phyloP scores from a whole-genome alignment of 352 stramenopile genomes.

The Pythium utonaiense region DNA sequence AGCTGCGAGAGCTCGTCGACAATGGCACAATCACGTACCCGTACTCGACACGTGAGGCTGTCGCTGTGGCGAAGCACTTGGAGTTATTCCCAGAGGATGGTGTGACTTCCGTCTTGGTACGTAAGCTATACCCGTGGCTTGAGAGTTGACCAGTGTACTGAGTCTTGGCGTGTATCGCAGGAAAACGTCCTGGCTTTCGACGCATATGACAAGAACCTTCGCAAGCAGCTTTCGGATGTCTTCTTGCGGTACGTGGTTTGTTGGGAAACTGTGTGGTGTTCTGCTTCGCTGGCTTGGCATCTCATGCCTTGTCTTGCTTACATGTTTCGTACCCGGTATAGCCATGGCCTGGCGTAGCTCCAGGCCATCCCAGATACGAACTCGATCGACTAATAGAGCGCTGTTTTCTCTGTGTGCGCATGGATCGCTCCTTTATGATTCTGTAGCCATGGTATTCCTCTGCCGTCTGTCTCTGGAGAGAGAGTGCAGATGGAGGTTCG shows the following conservation, averaged over 20 bases:
- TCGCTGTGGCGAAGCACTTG: conserved; percentile 93
- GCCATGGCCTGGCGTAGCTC: conserved; percentile 24
- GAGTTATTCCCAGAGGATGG: conserved; percentile 91
- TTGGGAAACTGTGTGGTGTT: background rate
- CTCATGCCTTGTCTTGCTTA: conserved; percentile 19
- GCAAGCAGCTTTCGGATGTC: conserved; percentile 68
- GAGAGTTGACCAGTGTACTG: background rate
- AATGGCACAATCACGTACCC: conserved; percentile 91
- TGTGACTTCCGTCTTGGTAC: conserved; percentile 70
- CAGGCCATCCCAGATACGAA: background rate
- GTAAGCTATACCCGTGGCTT: background rate
- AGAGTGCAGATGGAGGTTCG: conserved; percentile 34
- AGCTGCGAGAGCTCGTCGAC: conserved; percentile 88
- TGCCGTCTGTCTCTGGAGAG: conserved; percentile 33
- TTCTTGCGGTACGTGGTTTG: conserved; percentile 41
- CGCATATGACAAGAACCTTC: conserved; percentile 71
- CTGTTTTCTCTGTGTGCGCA: conserved; percentile 11
- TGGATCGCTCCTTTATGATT: conserved; percentile 15
- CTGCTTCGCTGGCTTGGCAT: conserved; percentile 13
- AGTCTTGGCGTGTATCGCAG: conserved; percentile 26
- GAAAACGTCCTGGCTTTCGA: conserved; percentile 96
- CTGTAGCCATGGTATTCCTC: conserved; percentile 58
- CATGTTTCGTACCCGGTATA: conserved; percentile 17
- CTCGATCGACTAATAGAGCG: conserved; percentile 19
- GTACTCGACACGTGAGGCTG: conserved; percentile 92